These are phyloP conservation scores for Chlamydomonas sphaeroides DNA, from an alignment of 139 green algal species.

Conservation along the genomic window DNA sequence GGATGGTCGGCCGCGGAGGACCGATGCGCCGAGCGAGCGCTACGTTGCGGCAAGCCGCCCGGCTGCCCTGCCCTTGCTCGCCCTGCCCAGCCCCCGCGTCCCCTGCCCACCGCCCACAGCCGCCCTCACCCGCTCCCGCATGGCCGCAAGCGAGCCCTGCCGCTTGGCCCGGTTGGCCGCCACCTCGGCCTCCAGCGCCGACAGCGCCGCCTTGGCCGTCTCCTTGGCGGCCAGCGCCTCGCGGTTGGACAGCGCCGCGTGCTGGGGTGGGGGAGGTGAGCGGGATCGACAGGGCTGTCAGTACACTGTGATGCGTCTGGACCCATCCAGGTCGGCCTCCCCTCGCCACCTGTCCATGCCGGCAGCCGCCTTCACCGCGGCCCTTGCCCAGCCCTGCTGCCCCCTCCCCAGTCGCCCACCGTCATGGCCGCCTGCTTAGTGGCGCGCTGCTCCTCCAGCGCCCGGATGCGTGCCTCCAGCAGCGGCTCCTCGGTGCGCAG, in stretches of 20 bases:
- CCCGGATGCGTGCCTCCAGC: constrained; percentile 58
- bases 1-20: too few relatives aligned
- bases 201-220: constrained; percentile 44
- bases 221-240: constrained; percentile 59
- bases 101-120: neutral
- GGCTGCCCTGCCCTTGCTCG: too few relatives aligned
- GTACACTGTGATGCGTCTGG: neutral
- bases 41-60: too few relatives aligned
- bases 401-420: neutral
- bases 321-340: neutral
- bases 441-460: constrained; percentile 44
- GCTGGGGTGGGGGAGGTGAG: neutral
- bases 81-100: too few relatives aligned
- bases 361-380: too few relatives aligned
- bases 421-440: constrained; percentile 43
- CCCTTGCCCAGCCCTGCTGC: neutral
- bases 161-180: constrained; percentile 21
- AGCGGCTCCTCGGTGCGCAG: constrained; percentile 47
- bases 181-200: constrained; percentile 48
- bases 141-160: constrained; percentile 24
- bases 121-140: constrained; percentile 25
- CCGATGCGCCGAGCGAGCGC: too few relatives aligned
- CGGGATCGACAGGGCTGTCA: too few relatives aligned
- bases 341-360: too few relatives aligned
- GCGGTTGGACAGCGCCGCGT: neutral